Conservation (phyloP, 2,329 filamentous ascomycete species). For the Talaromyces verruculosus region DNA sequence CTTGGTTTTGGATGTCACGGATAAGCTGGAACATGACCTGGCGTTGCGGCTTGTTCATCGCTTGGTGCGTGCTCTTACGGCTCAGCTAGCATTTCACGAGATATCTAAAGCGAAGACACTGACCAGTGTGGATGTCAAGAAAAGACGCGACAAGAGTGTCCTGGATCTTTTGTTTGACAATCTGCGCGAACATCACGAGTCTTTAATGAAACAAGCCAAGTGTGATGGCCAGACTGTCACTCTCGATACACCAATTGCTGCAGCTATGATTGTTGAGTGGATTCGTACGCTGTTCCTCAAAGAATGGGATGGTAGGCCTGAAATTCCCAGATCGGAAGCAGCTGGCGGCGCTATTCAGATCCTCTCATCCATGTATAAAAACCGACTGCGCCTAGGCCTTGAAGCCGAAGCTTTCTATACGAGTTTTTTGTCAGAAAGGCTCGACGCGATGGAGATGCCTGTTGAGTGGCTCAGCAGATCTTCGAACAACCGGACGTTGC, state of each 20-base stretch:
- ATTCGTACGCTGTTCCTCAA: slow-evolving; percentile 68
- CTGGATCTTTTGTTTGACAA: slow-evolving; percentile 40
- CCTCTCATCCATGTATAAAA: slow-evolving; percentile 70
- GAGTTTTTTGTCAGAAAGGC: slow-evolving; percentile 70
- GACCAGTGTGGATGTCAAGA: slow-evolving; percentile 31
- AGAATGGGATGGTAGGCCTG: slow-evolving; percentile 75
- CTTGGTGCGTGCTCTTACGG: slow-evolving; percentile 51
- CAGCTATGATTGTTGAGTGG: slow-evolving; percentile 45
- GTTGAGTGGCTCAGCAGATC: slow-evolving; percentile 66
- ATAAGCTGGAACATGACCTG: slow-evolving; percentile 54
- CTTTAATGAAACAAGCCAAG: slow-evolving; percentile 20
- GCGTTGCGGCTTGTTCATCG: slow-evolving; percentile 52
- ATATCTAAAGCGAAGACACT: slow-evolving; percentile 43
- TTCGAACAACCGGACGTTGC: slow-evolving; percentile 62
- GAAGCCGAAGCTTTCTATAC: slow-evolving; percentile 70
- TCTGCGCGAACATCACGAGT: slow-evolving; percentile 33
- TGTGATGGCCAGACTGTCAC: slow-evolving; percentile 2
- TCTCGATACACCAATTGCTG: slow-evolving; percentile 27
- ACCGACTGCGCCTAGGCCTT: slow-evolving; percentile 65
- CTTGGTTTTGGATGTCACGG: slow-evolving; percentile 37
- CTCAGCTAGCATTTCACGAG: slow-evolving; percentile 51
- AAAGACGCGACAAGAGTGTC: slow-evolving; percentile 33
- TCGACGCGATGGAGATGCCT: slow-evolving; percentile 74
- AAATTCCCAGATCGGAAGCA: slow-evolving; percentile 67
- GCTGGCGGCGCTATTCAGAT: slow-evolving; percentile 76